These are phyloP conservation scores for Thelephora terrestris DNA, from an alignment of 1,284 basidiomycete genomes.

Conservation along the genomic window DNA sequence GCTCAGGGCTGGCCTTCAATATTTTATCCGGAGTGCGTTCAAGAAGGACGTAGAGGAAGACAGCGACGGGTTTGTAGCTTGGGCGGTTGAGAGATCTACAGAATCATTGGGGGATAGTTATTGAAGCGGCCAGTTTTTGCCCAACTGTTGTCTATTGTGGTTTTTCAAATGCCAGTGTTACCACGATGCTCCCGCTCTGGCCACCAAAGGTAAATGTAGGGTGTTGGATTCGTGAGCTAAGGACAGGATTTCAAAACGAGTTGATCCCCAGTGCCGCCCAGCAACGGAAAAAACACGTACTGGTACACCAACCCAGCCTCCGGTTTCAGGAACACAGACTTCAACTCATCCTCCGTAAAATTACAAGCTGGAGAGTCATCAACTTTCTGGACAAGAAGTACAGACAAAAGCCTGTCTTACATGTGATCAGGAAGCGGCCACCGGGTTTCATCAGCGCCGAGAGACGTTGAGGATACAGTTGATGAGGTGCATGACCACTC, in stretches of 20 bases:
- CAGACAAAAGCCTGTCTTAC: conserved; percentile 29
- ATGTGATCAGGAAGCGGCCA: conserved; percentile 78
- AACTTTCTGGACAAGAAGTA: background rate
- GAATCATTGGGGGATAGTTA: conserved; percentile 44
- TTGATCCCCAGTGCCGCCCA: background rate
- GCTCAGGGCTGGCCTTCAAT: conserved; percentile 58
- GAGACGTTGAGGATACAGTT: conserved; percentile 56
- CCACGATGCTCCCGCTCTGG: conserved; percentile 58
- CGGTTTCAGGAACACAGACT: conserved; percentile 39
- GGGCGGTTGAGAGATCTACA: conserved; percentile 55
- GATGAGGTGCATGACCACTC: conserved; percentile 42
- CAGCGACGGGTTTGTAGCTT: conserved; percentile 41
- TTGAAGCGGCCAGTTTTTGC: conserved; percentile 1
- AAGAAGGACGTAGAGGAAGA: conserved; percentile 29
- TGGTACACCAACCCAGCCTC: conserved; percentile 48
- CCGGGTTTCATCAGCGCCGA: conserved; percentile 49
- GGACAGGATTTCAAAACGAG: background rate
- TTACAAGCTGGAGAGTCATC: conserved; percentile 61
- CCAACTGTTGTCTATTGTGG: conserved; percentile 5
- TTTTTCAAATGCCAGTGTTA: conserved; percentile 67
- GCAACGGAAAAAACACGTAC: conserved; percentile 31
- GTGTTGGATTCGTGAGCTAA: conserved; percentile 61
- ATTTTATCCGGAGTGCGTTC: conserved; percentile 50
- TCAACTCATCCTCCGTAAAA: conserved; percentile 79
- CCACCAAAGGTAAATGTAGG: conserved; percentile 71